Conservation (phyloP, 345 rosid species). For the Bruguiera gymnorhiza region DNA sequence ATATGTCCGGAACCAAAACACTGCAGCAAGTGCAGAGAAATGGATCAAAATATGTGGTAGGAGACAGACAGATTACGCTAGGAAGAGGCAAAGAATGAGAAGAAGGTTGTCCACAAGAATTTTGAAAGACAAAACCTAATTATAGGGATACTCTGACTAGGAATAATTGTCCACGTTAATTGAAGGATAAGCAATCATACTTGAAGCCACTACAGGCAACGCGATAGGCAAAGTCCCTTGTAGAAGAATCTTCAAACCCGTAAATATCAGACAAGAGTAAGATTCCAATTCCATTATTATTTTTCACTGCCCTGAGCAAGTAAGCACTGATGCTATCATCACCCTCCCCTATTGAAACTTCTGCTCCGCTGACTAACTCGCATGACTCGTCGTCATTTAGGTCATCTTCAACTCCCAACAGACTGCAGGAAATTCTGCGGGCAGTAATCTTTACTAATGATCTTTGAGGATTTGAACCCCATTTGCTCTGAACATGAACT, state of each 20-base stretch:
- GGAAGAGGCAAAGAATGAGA: background rate
- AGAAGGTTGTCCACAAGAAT: background rate
- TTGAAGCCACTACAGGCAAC: conserved; percentile 89
- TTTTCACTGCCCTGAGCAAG: conserved; percentile 77
- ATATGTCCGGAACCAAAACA: conserved; percentile 86
- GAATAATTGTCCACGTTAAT: no score
- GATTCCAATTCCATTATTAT: conserved; percentile 71
- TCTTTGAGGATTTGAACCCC: conserved; percentile 25
- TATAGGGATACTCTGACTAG: background rate
- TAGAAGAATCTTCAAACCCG: conserved; percentile 79
- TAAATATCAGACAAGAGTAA: conserved; percentile 70
- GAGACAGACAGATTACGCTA: no score
- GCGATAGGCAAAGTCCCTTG: conserved; percentile 81
- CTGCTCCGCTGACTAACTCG: conserved; percentile 67
- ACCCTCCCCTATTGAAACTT: conserved; percentile 57
- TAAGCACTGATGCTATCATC: conserved; percentile 54
- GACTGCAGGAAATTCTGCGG: conserved; percentile 26
- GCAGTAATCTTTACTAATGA: conserved; percentile 3
- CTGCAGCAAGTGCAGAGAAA: conserved; percentile 31
- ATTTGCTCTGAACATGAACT: conserved; percentile 48
- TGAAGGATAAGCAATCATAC: conserved; percentile 37
- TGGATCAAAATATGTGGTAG: no score
- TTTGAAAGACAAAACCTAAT: background rate
- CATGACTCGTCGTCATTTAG: conserved; percentile 55
- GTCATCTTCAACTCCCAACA: conserved; percentile 40